Base-by-base conservation (phyloP, 2,329 filamentous ascomycete species). In the Alternaria arborescens region DNA sequence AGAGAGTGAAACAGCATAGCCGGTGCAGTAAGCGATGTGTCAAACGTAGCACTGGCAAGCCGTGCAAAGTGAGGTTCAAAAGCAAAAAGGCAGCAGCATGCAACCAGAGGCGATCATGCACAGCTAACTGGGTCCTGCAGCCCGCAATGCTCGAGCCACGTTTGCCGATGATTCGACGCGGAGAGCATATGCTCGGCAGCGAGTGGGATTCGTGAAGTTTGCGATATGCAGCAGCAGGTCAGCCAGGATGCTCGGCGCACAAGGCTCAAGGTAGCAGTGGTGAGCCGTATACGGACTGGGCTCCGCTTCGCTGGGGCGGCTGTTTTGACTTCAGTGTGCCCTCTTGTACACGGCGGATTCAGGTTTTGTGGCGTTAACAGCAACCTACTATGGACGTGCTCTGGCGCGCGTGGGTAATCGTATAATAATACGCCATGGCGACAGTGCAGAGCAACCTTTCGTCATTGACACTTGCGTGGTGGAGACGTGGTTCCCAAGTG, bases 301-400 rank as follows among this genome's bases (percentile, higher is more conserved):
- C 59, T 67, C 62, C 57, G 64, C 50, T 47, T 18, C 28, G 44
- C 44, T 51, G 58, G 62, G 57, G 64, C 60, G 66, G 61, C 46
- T 64, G 68, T 64, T 66, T 69, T 57, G 55, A 53, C 52, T 60
- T 54, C n/a, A 52, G 11, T 26, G 58, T n/a, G 48, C 43, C 52
- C 24, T 48, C 26, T 48, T 43, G 34, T 8, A 41, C 26, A 11
- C 47, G 36, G 11, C 24, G 26, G 48, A 66, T 71, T 60, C 68
- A 67, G 64, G 66, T 68, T 69, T 69, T 66, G 59, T 51, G 52
- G 64, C 61, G 47, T 67, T 71, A 71, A 36, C 55, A 50, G 60
- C 46, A 32, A 55, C 44, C 46, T 65, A 52, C 60, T 71, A 71
- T 71, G 41, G 58, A 26, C 60, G 58, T 44, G 61, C 64, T 52